A percentile compares a stretch with the other conserved stretches of the same genome.
Evolutionary conservation across 768 basidiomycete genomes (phyloP).

Genomic region (Rhodotorula kratochvilovae): DNA sequence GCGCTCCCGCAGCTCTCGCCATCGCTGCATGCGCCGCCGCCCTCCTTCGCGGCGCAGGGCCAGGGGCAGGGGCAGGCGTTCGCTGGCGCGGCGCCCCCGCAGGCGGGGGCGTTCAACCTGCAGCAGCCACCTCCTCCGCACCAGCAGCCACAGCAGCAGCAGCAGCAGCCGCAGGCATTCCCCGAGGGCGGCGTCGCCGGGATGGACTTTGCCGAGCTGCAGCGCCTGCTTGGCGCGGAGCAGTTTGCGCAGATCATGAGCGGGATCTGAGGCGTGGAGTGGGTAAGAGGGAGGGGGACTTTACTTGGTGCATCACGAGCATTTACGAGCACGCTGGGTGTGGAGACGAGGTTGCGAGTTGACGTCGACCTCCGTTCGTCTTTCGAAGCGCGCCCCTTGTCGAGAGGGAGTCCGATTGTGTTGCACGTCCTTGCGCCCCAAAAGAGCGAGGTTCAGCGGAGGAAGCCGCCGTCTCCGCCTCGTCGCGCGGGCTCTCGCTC

Average conservation of each 20-base stretch:
- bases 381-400: no score
- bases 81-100: neutral
- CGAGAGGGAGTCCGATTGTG: no score
- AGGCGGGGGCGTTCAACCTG: neutral
- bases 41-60: neutral
- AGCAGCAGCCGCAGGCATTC: conserved; percentile 8
- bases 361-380: no score
- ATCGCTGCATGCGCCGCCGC: neutral
- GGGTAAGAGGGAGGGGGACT: no score
- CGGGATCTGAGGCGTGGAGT: neutral
- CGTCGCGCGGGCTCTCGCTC: no score
- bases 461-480: no score
- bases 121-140: neutral
- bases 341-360: no score
- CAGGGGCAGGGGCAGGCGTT: neutral
- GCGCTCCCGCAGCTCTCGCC: neutral
- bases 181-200: conserved; percentile 13
- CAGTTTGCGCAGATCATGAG: conserved; percentile 27
- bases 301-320: no score
- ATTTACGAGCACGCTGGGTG: no score
- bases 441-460: no score
- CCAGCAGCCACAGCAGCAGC: conserved; percentile 2
- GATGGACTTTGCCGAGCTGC: conserved; percentile 26
- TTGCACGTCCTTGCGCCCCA: no score
- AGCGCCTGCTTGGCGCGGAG: conserved; percentile 29